These are phyloP conservation scores for Mycena rosella DNA, from an alignment of 768 basidiomycete genomes.

Conservation along the genomic window DNA sequence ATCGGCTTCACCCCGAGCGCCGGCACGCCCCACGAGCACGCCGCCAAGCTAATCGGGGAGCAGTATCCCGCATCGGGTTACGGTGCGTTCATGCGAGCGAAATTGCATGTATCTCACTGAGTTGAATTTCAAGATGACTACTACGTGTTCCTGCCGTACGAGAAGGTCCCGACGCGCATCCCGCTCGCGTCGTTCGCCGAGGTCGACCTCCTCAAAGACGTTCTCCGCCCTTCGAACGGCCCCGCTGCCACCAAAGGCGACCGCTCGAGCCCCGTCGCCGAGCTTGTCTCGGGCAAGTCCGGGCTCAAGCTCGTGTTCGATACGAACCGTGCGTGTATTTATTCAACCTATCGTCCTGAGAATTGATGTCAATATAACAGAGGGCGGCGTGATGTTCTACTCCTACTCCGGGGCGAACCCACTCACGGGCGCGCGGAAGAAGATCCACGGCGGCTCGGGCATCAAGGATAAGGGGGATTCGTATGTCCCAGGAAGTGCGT, in stretches of 20 bases:
- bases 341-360: not conserved
- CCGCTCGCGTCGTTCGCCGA: conserved; percentile 55
- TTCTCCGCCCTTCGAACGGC: conserved; percentile 52
- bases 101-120: conserved; percentile 8
- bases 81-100: conserved; percentile 54
- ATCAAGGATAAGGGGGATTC: conserved; percentile 65
- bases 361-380: conserved; percentile 48
- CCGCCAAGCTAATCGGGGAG: conserved; percentile 67
- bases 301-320: conserved; percentile 73
- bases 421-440: conserved; percentile 70
- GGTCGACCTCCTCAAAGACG: conserved; percentile 61
- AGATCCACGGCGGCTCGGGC: conserved; percentile 83
- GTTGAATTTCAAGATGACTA: conserved; percentile 66
- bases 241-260: conserved; percentile 42
- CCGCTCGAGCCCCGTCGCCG: conserved; percentile 59
- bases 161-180: conserved; percentile 62
- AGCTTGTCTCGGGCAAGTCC: conserved; percentile 67
- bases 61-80: conserved; percentile 70
- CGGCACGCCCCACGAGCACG: conserved; percentile 64
- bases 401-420: conserved; percentile 67
- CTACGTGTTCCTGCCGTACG: conserved; percentile 63
- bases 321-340: conserved; percentile 71
- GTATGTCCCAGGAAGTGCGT: conserved; percentile 67
- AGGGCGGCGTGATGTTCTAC: conserved; percentile 83
- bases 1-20: conserved; percentile 66